phyloP scores from a whole-genome alignment of 805 yeast genomes.

The Candida ortonii region DNA sequence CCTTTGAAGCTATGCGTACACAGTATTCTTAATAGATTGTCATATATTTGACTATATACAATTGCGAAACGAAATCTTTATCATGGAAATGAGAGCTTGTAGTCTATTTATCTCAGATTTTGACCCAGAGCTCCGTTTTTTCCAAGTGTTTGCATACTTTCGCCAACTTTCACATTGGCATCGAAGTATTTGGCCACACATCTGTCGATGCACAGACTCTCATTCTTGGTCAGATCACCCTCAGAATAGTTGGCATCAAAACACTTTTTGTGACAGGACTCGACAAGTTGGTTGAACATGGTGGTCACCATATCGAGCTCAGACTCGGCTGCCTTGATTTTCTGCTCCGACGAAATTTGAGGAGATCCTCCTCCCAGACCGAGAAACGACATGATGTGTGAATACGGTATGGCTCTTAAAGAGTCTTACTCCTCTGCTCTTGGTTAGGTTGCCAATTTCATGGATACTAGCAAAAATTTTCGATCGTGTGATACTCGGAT shows the following conservation, averaged over 20 bases:
- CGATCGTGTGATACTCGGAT: constrained; percentile 3
- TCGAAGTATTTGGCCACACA: constrained; percentile 95
- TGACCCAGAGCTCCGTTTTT: constrained; percentile 33
- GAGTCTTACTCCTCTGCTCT: not conserved
- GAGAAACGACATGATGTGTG: constrained; percentile 57
- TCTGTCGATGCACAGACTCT: constrained; percentile 87
- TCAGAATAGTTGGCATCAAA: constrained; percentile 64
- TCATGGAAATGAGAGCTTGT: not conserved
- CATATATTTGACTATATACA: constrained; percentile 1
- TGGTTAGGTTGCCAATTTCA: constrained; percentile 1
- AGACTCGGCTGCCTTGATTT: constrained; percentile 88
- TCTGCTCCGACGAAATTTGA: constrained; percentile 69
- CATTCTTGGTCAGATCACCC: constrained; percentile 73
- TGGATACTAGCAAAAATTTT: constrained; percentile 8
- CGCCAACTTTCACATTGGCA: constrained; percentile 92
- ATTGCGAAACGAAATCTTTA: not conserved
- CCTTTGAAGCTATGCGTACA: constrained; percentile 15
- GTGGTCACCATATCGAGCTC: constrained; percentile 97
- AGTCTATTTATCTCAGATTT: constrained; percentile 9
- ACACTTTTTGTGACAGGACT: constrained; percentile 86
- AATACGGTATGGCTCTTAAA: not conserved
- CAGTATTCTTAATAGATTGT: too few species aligned
- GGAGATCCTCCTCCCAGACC: constrained; percentile 78
- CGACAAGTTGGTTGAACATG: constrained; percentile 90
- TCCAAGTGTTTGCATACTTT: constrained; percentile 45